phyloP scores from a whole-genome alignment of 1,139 yeast genomes.

The Suhomyces atakaporum region DNA sequence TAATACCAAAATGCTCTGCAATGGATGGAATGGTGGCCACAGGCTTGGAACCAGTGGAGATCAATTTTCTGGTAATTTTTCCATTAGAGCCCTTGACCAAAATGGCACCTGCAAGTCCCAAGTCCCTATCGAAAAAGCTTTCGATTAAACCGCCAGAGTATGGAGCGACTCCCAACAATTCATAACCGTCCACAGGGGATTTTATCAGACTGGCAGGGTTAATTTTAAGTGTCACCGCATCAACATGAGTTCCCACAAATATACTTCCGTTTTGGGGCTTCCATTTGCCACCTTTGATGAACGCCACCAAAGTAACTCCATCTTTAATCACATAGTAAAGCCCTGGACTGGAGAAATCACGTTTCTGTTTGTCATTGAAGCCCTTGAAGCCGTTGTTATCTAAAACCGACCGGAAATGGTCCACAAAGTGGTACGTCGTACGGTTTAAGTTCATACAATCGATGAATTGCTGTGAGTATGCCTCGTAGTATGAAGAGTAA shows the following conservation, averaged over 20 bases:
- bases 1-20: conserved; percentile 44
- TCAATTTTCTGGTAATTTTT: conserved; percentile 27
- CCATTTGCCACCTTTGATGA: conserved; percentile 45
- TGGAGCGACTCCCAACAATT: conserved; percentile 45
- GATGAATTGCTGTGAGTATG: conserved; percentile 34
- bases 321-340: conserved; percentile 38
- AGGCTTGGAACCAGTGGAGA: conserved; percentile 42
- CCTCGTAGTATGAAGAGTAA: conserved; percentile 16
- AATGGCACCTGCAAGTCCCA: conserved; percentile 49
- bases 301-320: conserved; percentile 42
- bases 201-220: conserved; percentile 32
- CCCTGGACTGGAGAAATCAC: conserved; percentile 14
- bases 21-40: conserved; percentile 44
- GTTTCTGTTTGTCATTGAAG: conserved; percentile 25
- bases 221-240: conserved; percentile 41
- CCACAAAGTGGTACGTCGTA: conserved; percentile 44
- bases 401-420: conserved; percentile 29
- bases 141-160: conserved; percentile 42
- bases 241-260: conserved; percentile 46
- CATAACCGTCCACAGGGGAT: conserved; percentile 36
- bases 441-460: conserved; percentile 43
- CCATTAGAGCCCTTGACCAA: conserved; percentile 30
- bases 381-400: conserved; percentile 33
- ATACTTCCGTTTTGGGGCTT: conserved; percentile 40
- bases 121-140: conserved; percentile 48